Evolutionary conservation across 2,329 filamentous ascomycete species (phyloP), one percentile per base, ranked within the genome.

Genomic region (Colletotrichum melonis): DNA sequence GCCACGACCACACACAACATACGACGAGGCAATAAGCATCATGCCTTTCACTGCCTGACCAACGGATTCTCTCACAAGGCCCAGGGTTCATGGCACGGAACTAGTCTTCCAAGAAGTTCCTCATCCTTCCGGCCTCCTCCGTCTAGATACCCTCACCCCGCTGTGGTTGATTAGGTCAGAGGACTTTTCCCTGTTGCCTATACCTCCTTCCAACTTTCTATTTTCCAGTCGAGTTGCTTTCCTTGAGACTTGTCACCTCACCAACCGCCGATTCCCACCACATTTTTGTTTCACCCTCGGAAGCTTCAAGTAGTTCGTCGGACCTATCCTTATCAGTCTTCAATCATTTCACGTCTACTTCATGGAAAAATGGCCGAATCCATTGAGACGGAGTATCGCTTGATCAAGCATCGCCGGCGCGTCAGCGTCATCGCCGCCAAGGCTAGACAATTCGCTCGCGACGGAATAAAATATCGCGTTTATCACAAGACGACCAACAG

Each of bases 401-500:
- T 49, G 19, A 9, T 22, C 19, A 49, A 49, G 42, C 42, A 49
- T 49, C 42, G 42, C 42, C 76, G 78, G 4, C 81, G 83, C 16
- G 86, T 89, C 24, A 73, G 78, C 14, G 76, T 77, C 66, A 83
- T 89, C 54, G 82, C 87, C 0, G 77, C 80, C 28, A 81, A 84
- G 28, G 81, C 88, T 35, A 80, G 81, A 71, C 76, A 83, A 5
- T 89, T 89, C 76, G 78, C 86, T 60, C 77, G 80, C 3, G 78
- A 76, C 3, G 80, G 83, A 64, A 80, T 84, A 77, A 88, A 91
- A 1, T 95, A 94, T 81, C 88, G 92, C 14, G 91, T 95, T 78
- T 93, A 91, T 76, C 93, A 95, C 82, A 93, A 93, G 74, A 90
- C 92, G 0, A 94, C 93, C 38, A 94, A 94, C 83, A 93, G 90